Evolutionary conservation across 2,329 filamentous ascomycete species (phyloP), one percentile per base, ranked within the genome.

Genomic region (Epichloe elymi): DNA sequence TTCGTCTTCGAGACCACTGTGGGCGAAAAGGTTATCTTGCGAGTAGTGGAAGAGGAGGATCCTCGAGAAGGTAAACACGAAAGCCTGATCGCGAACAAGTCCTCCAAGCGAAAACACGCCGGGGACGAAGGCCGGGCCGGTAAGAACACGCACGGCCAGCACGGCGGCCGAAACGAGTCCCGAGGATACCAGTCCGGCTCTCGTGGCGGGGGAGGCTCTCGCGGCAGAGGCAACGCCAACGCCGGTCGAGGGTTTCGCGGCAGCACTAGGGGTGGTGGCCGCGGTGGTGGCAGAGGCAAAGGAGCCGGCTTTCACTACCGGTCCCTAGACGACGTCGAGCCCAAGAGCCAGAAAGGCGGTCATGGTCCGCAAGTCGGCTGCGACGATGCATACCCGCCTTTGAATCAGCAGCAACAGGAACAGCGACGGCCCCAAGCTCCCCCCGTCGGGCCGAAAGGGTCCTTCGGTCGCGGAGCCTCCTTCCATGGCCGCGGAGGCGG

Each of bases 1-100:
- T 81, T 90, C 61, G 75, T 81, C 5, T 89, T 97, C 60, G 87
- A 94, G 55, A 89, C 86, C 1, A 81, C 80, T 0, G 87, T 97
- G 1, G 86, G 86, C 17, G 90, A 97, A 68, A 95, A 94, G 70
- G 80, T 88, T 15, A 74, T 93, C 56, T 69, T 97, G 48, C 79
- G 86, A 2, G 83, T 97, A 46, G 88, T 97, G 45, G 88, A 95
- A 64, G 74, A 82, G 49, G 86, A 91, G 55, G 70, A 81, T 48
- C 69, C 71, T 3, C 66, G 69, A 23, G 81, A 85, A 59, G 79
- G 78, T 55, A 76, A 80, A 55, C 82, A 80, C 60, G 80, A 86
- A 58, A 78, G 74, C 59, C 68, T 78, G 17, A 80, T 80, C 56
- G 72, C 75, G 35, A 82, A 78, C 60, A 84, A 76, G 61, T 67